These are phyloP conservation scores for Mallotus japonicus DNA, from an alignment of 441 rosid genomes.

Conservation along the genomic window DNA sequence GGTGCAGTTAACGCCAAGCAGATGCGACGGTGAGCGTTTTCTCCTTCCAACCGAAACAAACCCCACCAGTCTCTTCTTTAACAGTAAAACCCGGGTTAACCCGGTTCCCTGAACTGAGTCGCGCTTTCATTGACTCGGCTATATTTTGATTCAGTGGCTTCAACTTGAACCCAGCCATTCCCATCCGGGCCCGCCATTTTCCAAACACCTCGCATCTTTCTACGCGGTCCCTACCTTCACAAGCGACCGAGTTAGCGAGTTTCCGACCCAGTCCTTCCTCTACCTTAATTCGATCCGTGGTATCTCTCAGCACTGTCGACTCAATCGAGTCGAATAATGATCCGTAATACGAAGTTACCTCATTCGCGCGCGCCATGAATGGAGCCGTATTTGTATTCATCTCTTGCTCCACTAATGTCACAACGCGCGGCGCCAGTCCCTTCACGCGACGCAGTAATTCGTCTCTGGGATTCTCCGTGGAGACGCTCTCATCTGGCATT, in stretches of 20 bases:
- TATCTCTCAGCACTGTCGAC: constrained; percentile 41
- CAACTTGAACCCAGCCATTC: constrained; percentile 86
- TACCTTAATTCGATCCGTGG: constrained; percentile 46
- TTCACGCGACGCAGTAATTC: constrained; percentile 88
- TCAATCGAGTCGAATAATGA: constrained; percentile 82
- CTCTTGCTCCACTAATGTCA: constrained; percentile 84
- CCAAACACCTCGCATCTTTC: constrained; percentile 98
- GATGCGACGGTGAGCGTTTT: constrained; percentile 94
- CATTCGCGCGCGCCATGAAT: constrained; percentile 60
- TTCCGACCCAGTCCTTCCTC: constrained; percentile 73
- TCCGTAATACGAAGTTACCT: constrained; percentile 57
- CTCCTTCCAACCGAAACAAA: constrained; percentile 85
- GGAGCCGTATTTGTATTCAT: constrained; percentile 86
- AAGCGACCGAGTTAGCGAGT: constrained; percentile 71
- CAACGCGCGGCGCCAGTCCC: constrained; percentile 63
- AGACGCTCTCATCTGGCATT: constrained; percentile 87
- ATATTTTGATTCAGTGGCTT: constrained; percentile 50
- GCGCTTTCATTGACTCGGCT: constrained; percentile 55
- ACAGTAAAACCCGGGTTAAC: constrained; percentile 74
- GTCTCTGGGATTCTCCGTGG: constrained; percentile 79
- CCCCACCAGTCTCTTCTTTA: constrained; percentile 75
- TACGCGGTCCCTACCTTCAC: constrained; percentile 79
- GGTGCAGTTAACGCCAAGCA: constrained; percentile 76
- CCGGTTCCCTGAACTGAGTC: constrained; percentile 45
- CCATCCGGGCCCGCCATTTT: constrained; percentile 94